phyloP scores from a whole-genome alignment of 345 rosid genomes.

The Stellera chamaejasme region DNA sequence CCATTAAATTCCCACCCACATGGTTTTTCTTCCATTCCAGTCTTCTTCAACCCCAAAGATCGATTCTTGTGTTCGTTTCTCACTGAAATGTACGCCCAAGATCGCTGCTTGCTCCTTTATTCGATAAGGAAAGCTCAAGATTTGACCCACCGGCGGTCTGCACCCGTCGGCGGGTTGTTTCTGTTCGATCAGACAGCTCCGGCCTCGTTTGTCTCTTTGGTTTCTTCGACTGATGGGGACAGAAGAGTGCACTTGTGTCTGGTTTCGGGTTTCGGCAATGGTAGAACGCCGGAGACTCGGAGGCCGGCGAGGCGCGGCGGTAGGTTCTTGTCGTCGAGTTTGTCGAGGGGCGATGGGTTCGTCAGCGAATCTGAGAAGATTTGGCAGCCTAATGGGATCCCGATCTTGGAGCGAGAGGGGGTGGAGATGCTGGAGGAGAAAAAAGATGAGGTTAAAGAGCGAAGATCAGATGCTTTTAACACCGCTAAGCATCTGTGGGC shows the following conservation, averaged over 20 bases:
- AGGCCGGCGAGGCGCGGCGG: conserved; percentile 21
- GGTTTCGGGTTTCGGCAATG: conserved; percentile 14
- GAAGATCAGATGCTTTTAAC: conserved; percentile 49
- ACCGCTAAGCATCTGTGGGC: conserved; percentile 82
- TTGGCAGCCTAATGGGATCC: conserved; percentile 25
- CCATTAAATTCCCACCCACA: not conserved
- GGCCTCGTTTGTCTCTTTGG: conserved; percentile 37
- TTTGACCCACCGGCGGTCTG: conserved; percentile 14
- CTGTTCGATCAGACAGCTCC: conserved; percentile 29
- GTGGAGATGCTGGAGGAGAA: conserved; percentile 14
- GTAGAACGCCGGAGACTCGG: conserved; percentile 21
- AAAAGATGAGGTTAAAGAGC: conserved; percentile 21
- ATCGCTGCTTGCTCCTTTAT: conserved; percentile 28
- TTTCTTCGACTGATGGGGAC: conserved; percentile 8
- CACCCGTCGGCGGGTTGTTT: conserved; percentile 44
- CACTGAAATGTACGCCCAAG: conserved; percentile 38
- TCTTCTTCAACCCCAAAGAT: not conserved
- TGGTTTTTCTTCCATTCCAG: not conserved
- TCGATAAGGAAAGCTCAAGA: conserved; percentile 23
- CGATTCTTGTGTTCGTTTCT: not conserved
- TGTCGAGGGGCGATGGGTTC: conserved; percentile 45
- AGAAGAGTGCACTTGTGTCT: conserved; percentile 4
- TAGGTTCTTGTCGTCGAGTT: conserved; percentile 55
- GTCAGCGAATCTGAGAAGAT: conserved; percentile 32
- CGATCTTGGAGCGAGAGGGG: conserved; percentile 17